Evolutionary conservation across 2,329 filamentous ascomycete genomes (phyloP).

Genomic region (Cadophora luteo-olivacea): DNA sequence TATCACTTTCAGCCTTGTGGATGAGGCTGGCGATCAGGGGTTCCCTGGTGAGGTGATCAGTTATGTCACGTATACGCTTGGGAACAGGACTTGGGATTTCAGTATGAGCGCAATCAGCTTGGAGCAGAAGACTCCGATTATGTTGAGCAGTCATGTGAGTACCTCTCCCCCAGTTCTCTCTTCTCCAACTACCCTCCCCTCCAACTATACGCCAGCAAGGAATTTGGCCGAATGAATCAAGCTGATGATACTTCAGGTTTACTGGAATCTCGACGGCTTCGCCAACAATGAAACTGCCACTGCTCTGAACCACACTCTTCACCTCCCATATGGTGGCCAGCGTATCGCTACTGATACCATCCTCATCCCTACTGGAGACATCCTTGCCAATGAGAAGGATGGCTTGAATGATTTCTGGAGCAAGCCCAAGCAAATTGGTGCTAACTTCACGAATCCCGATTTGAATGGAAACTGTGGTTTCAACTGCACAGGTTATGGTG

Average conservation of each 20-base stretch:
- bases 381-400: slow-evolving; percentile 70
- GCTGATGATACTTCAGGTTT: slow-evolving; percentile 56
- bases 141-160: slow-evolving; percentile 69
- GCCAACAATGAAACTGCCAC: slow-evolving; percentile 72
- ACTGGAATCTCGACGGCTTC: slow-evolving; percentile 86
- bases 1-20: slow-evolving; percentile 78
- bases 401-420: slow-evolving; percentile 86
- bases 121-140: slow-evolving; percentile 81
- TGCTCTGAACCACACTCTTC: slow-evolving; percentile 74
- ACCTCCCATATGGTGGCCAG: slow-evolving; percentile 75
- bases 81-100: slow-evolving; percentile 65
- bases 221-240: not conserved
- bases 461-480: slow-evolving; percentile 78
- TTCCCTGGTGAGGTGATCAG: slow-evolving; percentile 81
- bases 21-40: slow-evolving; percentile 75
- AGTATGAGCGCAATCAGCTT: slow-evolving; percentile 74
- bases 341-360: slow-evolving; percentile 73
- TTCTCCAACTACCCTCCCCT: not conserved
- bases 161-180: not conserved
- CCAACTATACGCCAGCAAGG: no score
- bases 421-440: slow-evolving; percentile 78
- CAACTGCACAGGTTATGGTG: slow-evolving; percentile 85
- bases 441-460: slow-evolving; percentile 67
- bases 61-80: slow-evolving; percentile 76
- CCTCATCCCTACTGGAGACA: slow-evolving; percentile 76